These are phyloP conservation scores for Lichtheimia corymbifera DNA, from an alignment of 371 early-diverging fungal genomes.

Conservation along the genomic window DNA sequence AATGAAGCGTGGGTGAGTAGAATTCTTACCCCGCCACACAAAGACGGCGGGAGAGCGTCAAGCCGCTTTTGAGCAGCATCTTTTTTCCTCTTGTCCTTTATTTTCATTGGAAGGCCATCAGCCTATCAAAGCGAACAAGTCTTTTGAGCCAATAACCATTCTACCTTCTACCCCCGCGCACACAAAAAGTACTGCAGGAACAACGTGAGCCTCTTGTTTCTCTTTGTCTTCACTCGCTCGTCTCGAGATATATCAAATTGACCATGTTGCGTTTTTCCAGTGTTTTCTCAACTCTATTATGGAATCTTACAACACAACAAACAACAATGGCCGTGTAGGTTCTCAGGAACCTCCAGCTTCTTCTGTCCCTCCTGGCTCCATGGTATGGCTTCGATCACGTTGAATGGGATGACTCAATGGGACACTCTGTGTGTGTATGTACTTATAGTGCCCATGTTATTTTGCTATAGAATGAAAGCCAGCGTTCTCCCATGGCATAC, in stretches of 20 bases:
- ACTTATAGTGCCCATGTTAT: not conserved
- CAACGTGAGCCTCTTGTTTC: not conserved
- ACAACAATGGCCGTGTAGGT: constrained; percentile 5
- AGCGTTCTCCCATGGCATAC: constrained; percentile 19
- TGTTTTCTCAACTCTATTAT: not conserved
- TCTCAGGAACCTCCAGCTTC: constrained; percentile 12
- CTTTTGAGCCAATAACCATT: constrained; percentile 3
- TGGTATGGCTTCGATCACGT: constrained; percentile 1
- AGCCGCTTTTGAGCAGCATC: too few species aligned
- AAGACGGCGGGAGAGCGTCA: too few species aligned
- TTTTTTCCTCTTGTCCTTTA: not conserved
- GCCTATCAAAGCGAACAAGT: constrained; percentile 2
- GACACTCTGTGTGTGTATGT: not conserved
- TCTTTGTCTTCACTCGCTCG: not conserved
- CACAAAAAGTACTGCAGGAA: not conserved
- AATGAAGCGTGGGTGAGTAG: too few species aligned
- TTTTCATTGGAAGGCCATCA: constrained; percentile 4
- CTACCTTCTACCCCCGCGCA: constrained; percentile 2
- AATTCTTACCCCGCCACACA: too few species aligned
- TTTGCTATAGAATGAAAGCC: constrained; percentile 9
- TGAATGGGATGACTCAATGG: not conserved
- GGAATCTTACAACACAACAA: constrained; percentile 8
- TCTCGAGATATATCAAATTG: too few species aligned
- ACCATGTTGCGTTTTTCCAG: too few species aligned
- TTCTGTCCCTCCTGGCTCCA: constrained; percentile 4